Evolutionary conservation across 768 basidiomycete species (phyloP).

Genomic region (Lentinula lateritia): DNA sequence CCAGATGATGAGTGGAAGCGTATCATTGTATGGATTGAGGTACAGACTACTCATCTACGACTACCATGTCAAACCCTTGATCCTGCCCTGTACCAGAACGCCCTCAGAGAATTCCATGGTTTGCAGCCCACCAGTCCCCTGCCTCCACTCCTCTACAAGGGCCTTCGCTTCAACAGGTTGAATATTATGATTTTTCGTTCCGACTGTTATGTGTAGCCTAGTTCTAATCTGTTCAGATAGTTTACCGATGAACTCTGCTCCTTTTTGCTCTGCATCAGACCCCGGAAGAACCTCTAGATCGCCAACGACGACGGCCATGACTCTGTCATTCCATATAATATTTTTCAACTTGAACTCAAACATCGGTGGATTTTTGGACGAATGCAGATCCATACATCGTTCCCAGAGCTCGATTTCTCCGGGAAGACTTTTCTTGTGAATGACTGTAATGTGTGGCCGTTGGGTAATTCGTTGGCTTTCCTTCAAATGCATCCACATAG

Average conservation of each 20-base stretch:
- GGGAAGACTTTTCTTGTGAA: slow-evolving; percentile 40
- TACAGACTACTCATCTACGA: background rate
- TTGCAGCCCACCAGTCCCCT: slow-evolving; percentile 23
- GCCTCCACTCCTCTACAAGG: slow-evolving; percentile 54
- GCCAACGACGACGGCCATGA: slow-evolving; percentile 78
- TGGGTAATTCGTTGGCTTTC: slow-evolving; percentile 39
- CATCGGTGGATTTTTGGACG: slow-evolving; percentile 34
- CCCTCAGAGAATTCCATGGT: slow-evolving; percentile 23
- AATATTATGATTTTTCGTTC: slow-evolving; percentile 50
- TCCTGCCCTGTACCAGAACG: slow-evolving; percentile 10
- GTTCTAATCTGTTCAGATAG: slow-evolving; percentile 42
- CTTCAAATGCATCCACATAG: slow-evolving; percentile 48
- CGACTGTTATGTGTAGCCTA: slow-evolving; percentile 83
- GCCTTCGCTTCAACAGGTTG: slow-evolving; percentile 63
- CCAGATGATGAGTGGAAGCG: background rate
- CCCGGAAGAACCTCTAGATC: slow-evolving; percentile 37
- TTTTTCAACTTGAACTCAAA: slow-evolving; percentile 58
- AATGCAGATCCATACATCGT: slow-evolving; percentile 40
- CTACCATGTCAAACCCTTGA: slow-evolving; percentile 9
- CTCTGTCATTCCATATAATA: slow-evolving; percentile 69
- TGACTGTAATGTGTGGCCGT: slow-evolving; percentile 83
- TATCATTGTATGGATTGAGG: background rate
- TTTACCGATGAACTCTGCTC: slow-evolving; percentile 38
- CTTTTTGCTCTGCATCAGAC: slow-evolving; percentile 22
- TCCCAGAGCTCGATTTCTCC: slow-evolving; percentile 34